Evolutionary conservation across 352 stramenopile genomes (phyloP), one percentile per base, ranked within the genome.

Genomic region (Thalassiosira hispida): DNA sequence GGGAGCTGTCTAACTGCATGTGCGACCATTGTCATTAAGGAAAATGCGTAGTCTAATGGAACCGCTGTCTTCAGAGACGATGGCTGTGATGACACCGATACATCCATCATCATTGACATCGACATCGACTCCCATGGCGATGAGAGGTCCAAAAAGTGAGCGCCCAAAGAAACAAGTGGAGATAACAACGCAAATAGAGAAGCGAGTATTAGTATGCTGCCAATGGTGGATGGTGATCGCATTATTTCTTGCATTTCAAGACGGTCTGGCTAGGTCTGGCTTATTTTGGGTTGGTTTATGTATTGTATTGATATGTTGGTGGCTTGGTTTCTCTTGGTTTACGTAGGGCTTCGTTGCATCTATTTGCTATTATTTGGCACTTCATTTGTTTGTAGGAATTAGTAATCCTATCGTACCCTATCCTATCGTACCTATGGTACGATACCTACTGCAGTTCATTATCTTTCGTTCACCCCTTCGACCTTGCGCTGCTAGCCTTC

Each of bases 181-280:
- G 55, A 16, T 35, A 69, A 47, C 62, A 80, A 51, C 23, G 23
- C 61, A 63, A 53, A 23, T 14, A 55, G 16, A 0, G 72, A 67
- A 18, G 44, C n/a, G 18, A 35, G 23, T 1, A 70, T 63, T 6
- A 80, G 27, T 47, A 20, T 23, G 12, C 20, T 20, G 0, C 62
- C 72, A 27, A 80, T 49, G 22, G 27, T 46, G 23, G 52, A 69
- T 57, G 72, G 72, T 38, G 40, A 63, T 33, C 72, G 63, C 72
- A 79, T 79, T 33, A 9, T 62, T 18, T 40, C 12, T 49, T 49
- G 16, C 40, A n/a, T n/a, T n/a, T n/a, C n/a, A n/a, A n/a, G n/a
- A n/a, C n/a, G n/a, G n/a, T n/a, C n/a, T n/a, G n/a, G n/a, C n/a
- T n/a, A n/a, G n/a, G n/a, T n/a, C n/a, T n/a, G n/a, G n/a, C n/a